Base-by-base conservation (phyloP, 2,329 filamentous ascomycete species). In the Arachnomyces sp. region DNA sequence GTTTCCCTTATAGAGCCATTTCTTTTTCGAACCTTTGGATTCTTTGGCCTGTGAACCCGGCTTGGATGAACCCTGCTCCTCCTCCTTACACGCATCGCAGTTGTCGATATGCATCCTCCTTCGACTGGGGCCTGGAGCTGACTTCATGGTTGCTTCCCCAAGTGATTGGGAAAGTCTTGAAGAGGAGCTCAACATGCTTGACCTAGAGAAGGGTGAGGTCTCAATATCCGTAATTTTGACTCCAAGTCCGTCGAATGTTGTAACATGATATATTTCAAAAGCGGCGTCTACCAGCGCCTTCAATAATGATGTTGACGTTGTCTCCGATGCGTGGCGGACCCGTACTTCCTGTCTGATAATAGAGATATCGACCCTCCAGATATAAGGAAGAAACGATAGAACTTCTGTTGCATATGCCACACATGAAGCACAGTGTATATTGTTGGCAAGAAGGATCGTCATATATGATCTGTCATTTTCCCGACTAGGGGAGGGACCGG, bases 401-500 rank as follows among this genome's bases (percentile, higher is more conserved):
- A 68, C 56, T 49, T 66, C 64, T 28, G 60, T 60, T 34, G 67
- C 61, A 48, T 68, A 65, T 34, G 65, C 54, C 15, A 71, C 64
- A 43, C 68, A 71, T 14, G 67, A 70, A 12, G 66, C 54, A 48
- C 68, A 71, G 49, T 71, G 68, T 30, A 71, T 61, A 43, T 71
- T 71, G 43, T 63, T 65, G 36, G 69, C 65, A 41, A 69, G 62
- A 20, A 70, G 61, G 15, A 36, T 38, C 34, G 28, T 37, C 17
- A 12, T 25, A 28, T 37, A 9, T 37, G 13, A 28, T 33, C 13
- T 17, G 7, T 33, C 13, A 4, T 33, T 17, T 14, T 17, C 11
- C 11, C 11, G 31, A 33, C 11, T 11, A 4, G 13, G 16, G 31
- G 13, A 14, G 11, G 4, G 5, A 5, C 20, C 20, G 5, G 20